Evolutionary conservation across 805 yeast species (phyloP), one percentile per base, ranked within the genome.

Genomic region (Sugiyamaella mastotermitis): DNA sequence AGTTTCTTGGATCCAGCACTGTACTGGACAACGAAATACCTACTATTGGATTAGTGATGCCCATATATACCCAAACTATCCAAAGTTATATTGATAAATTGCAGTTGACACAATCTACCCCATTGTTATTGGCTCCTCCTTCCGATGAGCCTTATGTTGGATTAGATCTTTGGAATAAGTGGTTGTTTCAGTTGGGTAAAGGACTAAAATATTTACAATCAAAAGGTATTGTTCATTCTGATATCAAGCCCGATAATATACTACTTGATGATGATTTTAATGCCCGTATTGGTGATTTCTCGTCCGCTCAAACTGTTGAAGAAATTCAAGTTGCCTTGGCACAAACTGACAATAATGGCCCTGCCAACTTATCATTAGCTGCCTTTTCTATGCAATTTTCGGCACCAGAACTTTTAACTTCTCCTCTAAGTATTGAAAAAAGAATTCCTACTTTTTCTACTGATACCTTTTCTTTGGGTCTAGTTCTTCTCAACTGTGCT

Each of bases 161-260:
- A 16, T 25, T 29, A 3, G 40, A 36, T 9, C 38, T 37, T 19
- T 58, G 58, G 57, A 19, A 16, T 15, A 10, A 21, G n/a, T 56
- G 58, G 58, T 48, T 58, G 8, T 33, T 14, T 7, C 51, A 50
- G 34, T 49, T 58, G 16, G 37, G 43, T 10, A 20, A 16, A 1
- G 61, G 53, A 2, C 46, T 57, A 6, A 50, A 71, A 41, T 82
- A 80, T 61, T 83, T 92, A 51, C 95, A 86, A 56, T 67, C 79
- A 2, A 74, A 72, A 43, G 79, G 81, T 11, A 76, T 88, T 18
- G 88, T 78, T 56, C 97, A 87, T 59, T 82, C 96, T 58, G 97
- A 87, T 61, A 74, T 87, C 47, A 87, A 87, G 62, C 96, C 97
- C 1, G 96, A 87, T 59, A 88, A 88, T 60, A 71, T 88, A 38